These are phyloP conservation scores for Entelexis sorbosivorans DNA, from an alignment of 1,139 yeast species.

Conservation along the genomic window DNA sequence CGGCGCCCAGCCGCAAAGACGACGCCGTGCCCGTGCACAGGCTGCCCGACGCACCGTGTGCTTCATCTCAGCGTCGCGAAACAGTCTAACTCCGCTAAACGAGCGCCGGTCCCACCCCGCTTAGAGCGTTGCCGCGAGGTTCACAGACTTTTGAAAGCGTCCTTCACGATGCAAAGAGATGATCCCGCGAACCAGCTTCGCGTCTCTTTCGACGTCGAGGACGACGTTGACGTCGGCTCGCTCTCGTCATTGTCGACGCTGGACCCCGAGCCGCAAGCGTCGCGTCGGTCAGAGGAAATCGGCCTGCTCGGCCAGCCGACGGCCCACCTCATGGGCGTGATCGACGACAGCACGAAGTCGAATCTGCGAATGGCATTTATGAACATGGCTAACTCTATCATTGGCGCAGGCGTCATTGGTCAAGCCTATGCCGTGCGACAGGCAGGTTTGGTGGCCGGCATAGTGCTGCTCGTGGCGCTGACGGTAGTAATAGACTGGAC, in stretches of 20 bases:
- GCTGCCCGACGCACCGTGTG: too few species aligned
- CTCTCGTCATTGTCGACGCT: conserved; percentile 5
- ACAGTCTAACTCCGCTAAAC: background rate
- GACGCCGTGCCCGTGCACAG: too few species aligned
- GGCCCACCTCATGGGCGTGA: conserved; percentile 22
- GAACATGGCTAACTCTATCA: conserved; percentile 88
- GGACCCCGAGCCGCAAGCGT: background rate
- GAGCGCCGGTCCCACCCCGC: too few species aligned
- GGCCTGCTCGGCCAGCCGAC: conserved; percentile 24
- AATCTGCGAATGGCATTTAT: conserved; percentile 78
- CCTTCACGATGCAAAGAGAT: background rate
- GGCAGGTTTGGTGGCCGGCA: conserved; percentile 68
- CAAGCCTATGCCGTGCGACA: conserved; percentile 82
- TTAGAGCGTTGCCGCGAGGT: too few species aligned
- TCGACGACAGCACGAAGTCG: conserved; percentile 34
- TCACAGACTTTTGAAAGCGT: too few species aligned
- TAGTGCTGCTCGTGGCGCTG: conserved; percentile 47
- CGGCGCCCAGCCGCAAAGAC: too few species aligned
- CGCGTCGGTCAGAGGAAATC: conserved; percentile 15
- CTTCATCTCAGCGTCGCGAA: background rate
- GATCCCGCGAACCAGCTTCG: background rate
- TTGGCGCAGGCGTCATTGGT: conserved; percentile 93
- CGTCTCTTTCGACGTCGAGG: background rate
- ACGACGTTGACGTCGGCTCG: conserved; percentile 3
- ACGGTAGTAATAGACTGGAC: conserved; percentile 85